Base-by-base conservation (phyloP, 768 basidiomycete genomes). In the Lactifluus echinatus region DNA sequence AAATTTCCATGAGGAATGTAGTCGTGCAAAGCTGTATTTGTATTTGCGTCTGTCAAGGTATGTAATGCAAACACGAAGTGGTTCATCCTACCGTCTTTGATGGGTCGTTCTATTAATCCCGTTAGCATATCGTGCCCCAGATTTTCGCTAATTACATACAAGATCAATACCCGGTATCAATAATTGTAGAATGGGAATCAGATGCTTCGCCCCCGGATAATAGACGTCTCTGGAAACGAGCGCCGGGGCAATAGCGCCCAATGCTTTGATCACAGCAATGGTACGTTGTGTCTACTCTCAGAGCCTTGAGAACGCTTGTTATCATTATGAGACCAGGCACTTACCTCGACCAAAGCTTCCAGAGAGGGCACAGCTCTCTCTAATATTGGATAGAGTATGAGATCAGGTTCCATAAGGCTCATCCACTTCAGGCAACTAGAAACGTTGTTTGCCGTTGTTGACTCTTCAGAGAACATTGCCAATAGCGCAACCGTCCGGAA, bases 401-500 rank as follows among this genome's bases (percentile, higher is more conserved):
- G 75, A 67, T 91, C 89, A 1, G 93, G 91, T 63, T 93, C 91
- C 78, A 91, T 83, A 43, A 85, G 70, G 55, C 82, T 81, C 83
- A 93, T 83, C 17, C 84, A 87, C 70, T 90, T 90, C 61, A 94
- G 71, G 56, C 87, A 85, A 40, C 82, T 82, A 66, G 89, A 85
- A 42, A 91, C 84, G 62, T 91, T 88, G 15, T 76, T 70, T 28
- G 87, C 84, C 1, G 89, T 87, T 10, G 78, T 75, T 48, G 78
- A 75, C 66, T 92, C 89, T 66, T 87, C 87, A 8, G 87, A 90
- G 73, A 94, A 95, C 81, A 93, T 92, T 2, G 89, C 84, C n/a
- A 93, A 76, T 28, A 95, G 74, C 0, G 85, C 82, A 14, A 93
- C 87, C 0, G 91, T 93, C 56, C 89, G 74, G 36, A 93, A 73